Evolutionary conservation across 164 flowering plant genomes (phyloP).

Genomic region (Macadamia integrifolia): DNA sequence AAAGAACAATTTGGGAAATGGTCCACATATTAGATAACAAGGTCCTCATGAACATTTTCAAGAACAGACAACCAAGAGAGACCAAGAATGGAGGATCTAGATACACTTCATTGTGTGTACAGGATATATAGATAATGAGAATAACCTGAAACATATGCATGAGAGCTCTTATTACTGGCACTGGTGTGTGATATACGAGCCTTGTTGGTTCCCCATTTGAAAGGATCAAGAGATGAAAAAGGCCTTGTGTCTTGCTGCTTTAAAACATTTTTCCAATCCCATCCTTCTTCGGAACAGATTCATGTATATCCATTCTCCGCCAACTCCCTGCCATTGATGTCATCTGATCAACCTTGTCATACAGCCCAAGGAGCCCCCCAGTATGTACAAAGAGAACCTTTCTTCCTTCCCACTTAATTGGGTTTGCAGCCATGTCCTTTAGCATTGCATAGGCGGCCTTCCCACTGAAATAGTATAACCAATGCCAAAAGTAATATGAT

Average conservation of each 20-base stretch:
- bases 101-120: no score
- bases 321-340: constrained; percentile 52
- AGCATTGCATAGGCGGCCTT: constrained; percentile 80
- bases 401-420: constrained; percentile 82
- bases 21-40: no score
- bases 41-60: no score
- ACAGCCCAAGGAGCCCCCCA: constrained; percentile 90
- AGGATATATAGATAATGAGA: no score
- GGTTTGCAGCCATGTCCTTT: constrained; percentile 76
- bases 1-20: no score
- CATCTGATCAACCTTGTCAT: constrained; percentile 73
- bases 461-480: constrained; percentile 43
- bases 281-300: constrained; percentile 58
- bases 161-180: no score
- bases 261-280: constrained; percentile 89
- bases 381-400: constrained; percentile 87
- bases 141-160: no score
- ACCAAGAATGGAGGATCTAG: no score
- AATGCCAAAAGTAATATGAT: not conserved
- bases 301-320: constrained; percentile 59
- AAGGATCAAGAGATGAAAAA: not conserved
- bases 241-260: not conserved
- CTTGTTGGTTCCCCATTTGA: not conserved
- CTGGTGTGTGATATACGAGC: no score
- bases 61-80: no score